A percentile compares a stretch with the other conserved stretches of the same genome.
These are phyloP conservation scores for Kazachstania bromeliacearum DNA, from an alignment of 805 yeast species.

Conservation along the genomic window DNA sequence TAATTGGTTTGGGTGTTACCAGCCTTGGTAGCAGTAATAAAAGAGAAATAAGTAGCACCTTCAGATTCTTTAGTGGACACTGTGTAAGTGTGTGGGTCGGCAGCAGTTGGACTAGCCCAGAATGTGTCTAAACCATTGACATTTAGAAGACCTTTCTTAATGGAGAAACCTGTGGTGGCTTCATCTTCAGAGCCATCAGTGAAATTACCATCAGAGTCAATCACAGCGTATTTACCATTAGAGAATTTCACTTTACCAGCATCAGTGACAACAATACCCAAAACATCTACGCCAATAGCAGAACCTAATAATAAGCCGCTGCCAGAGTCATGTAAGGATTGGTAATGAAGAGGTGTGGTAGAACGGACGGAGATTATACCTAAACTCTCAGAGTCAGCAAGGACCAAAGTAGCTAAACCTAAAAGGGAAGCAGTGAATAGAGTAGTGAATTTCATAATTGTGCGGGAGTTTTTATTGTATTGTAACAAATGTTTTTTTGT, in stretches of 20 bases:
- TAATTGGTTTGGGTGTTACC: conserved; percentile 7
- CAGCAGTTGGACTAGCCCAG: conserved; percentile 30
- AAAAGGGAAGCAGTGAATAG: conserved; percentile 20
- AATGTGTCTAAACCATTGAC: conserved; percentile 30
- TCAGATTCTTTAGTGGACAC: conserved; percentile 19
- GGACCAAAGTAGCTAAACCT: conserved; percentile 18
- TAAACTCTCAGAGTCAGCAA: conserved; percentile 32
- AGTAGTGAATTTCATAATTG: conserved; percentile 5
- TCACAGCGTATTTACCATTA: conserved; percentile 27
- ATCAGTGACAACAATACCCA: conserved; percentile 24
- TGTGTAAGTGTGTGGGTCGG: conserved; percentile 22
- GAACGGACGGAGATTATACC: conserved; percentile 30
- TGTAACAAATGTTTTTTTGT: too few species aligned
- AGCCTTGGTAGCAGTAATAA: conserved; percentile 8
- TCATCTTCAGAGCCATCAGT: conserved; percentile 18
- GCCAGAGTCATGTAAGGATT: conserved; percentile 6
- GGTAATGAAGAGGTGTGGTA: conserved; percentile 18
- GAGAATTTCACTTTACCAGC: conserved; percentile 26
- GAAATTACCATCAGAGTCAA: conserved; percentile 17
- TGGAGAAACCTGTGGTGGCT: conserved; percentile 31
- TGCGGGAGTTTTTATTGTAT: too few species aligned
- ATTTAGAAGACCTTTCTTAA: conserved; percentile 31
- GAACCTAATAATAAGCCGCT: conserved; percentile 14
- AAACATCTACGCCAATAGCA: conserved; percentile 7
- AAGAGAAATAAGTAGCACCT: conserved; percentile 13